These are phyloP conservation scores for Cruciata laevipes DNA, from an alignment of 257 asterid species.

Conservation along the genomic window DNA sequence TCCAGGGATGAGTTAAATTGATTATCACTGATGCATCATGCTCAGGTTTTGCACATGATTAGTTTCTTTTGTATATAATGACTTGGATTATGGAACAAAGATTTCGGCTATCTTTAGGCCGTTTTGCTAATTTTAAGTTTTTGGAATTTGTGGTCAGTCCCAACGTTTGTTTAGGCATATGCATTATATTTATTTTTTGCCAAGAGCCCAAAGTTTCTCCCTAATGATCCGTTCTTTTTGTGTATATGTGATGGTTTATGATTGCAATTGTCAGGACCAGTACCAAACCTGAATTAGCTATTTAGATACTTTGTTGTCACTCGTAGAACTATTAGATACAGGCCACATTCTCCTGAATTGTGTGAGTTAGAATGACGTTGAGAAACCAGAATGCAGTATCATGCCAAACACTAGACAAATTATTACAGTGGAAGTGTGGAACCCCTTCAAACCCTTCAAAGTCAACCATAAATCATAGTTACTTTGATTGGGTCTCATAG, in stretches of 20 bases:
- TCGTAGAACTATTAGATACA: background rate
- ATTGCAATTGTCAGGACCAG: background rate
- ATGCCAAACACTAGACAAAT: no score
- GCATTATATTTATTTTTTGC: background rate
- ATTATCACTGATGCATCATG: background rate
- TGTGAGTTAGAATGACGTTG: background rate
- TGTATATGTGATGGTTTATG: background rate
- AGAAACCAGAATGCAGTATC: background rate
- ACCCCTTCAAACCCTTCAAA: background rate
- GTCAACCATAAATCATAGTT: background rate
- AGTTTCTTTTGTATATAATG: slow-evolving; percentile 11
- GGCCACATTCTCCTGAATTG: background rate
- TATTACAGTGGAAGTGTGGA: background rate
- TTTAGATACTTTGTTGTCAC: background rate
- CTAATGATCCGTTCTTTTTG: background rate
- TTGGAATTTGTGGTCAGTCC: background rate
- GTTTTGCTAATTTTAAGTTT: background rate
- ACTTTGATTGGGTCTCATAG: background rate
- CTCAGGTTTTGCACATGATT: slow-evolving; percentile 4
- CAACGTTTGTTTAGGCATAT: background rate
- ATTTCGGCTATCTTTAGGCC: background rate
- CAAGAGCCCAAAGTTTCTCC: background rate
- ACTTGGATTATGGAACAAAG: slow-evolving; percentile 5
- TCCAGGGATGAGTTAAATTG: slow-evolving; percentile 9
- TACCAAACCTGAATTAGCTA: background rate